phyloP scores from a whole-genome alignment of 2,329 filamentous ascomycete genomes.

The Aurifilum marmelostoma region DNA sequence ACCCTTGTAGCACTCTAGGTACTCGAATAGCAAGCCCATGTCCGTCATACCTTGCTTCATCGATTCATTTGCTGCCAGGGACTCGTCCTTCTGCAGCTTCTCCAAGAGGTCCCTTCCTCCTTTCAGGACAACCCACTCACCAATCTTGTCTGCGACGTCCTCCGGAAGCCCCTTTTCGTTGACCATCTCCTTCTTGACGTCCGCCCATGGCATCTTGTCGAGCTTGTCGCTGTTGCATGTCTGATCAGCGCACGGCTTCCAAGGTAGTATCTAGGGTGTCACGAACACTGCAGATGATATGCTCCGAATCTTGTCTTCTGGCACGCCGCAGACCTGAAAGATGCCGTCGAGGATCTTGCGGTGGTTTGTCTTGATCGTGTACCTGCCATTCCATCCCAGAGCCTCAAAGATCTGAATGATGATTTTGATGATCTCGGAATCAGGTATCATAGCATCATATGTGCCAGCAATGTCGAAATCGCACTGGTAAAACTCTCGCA shows the following conservation, averaged over 20 bases:
- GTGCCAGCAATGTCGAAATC: conserved; percentile 92
- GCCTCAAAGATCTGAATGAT: conserved; percentile 83
- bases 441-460: conserved; percentile 90
- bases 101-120: conserved; percentile 70
- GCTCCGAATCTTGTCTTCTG: conserved; percentile 80
- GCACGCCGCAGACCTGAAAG: conserved; percentile 89
- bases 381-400: conserved; percentile 66
- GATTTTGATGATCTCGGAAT: conserved; percentile 86
- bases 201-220: conserved; percentile 88
- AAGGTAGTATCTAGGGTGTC: neutral
- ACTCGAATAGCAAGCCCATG: conserved; percentile 78
- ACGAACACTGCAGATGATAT: conserved; percentile 79
- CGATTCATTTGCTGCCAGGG: conserved; percentile 70
- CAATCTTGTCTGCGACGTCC: conserved; percentile 83
- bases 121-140: conserved; percentile 79
- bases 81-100: conserved; percentile 67
- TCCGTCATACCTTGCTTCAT: conserved; percentile 82
- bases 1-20: conserved; percentile 77
- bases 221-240: conserved; percentile 68
- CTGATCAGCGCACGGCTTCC: neutral
- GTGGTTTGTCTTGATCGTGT: conserved; percentile 91
- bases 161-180: conserved; percentile 83
- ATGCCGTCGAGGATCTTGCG: conserved; percentile 91
- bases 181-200: conserved; percentile 90
- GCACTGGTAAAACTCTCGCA: conserved; percentile 97